Evolutionary conservation across 2,329 filamentous ascomycete species (phyloP).

Genomic region (Aureobasidium zeae): DNA sequence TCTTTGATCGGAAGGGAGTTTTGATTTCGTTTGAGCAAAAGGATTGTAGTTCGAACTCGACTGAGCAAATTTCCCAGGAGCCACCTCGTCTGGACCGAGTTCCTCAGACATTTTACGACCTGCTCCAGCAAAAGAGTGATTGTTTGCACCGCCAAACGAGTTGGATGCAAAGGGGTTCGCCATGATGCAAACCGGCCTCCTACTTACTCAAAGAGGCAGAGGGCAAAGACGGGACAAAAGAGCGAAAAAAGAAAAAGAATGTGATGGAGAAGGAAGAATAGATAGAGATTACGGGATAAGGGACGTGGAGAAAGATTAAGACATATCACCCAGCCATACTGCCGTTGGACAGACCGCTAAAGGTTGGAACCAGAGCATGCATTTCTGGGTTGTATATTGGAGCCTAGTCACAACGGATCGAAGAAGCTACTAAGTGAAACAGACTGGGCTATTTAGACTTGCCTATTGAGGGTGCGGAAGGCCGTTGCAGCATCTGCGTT

Average conservation of each 20-base stretch:
- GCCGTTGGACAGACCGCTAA: neutral
- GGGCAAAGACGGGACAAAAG: too few species aligned
- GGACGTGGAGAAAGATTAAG: neutral
- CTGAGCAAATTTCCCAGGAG: neutral
- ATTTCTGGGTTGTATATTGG: slow-evolving; percentile 5
- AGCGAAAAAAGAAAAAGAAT: neutral
- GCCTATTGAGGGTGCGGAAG: slow-evolving; percentile 1
- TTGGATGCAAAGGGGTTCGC: neutral
- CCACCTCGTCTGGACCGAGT: neutral
- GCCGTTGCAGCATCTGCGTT: slow-evolving; percentile 2
- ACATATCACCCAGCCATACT: slow-evolving; percentile 12
- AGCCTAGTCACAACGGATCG: neutral
- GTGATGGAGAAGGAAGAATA: slow-evolving; percentile 1
- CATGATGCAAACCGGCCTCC: neutral
- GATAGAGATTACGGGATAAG: neutral
- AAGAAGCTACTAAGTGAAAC: slow-evolving; percentile 1
- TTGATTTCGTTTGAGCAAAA: neutral
- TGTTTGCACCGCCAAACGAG: neutral
- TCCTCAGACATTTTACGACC: neutral
- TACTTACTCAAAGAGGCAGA: neutral
- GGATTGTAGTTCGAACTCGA: neutral
- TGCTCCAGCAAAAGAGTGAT: neutral
- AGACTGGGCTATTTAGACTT: slow-evolving; percentile 2
- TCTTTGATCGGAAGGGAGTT: neutral
- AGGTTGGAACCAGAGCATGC: neutral